phyloP scores from a whole-genome alignment of 1,139 yeast genomes.

The Kazachstania sp. region DNA sequence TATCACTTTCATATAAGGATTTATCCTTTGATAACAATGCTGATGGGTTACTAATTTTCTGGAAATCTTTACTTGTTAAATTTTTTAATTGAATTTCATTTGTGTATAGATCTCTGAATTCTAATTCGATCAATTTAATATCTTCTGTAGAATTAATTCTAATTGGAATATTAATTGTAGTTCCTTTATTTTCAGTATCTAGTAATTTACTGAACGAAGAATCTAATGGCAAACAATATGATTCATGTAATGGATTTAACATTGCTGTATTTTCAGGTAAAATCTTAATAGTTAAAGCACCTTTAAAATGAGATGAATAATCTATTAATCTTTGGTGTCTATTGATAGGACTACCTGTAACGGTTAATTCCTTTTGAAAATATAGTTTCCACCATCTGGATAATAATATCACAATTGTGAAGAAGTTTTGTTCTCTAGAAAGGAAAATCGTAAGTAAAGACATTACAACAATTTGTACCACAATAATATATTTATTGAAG shows the following conservation, averaged over 20 bases:
- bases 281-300: slow-evolving; percentile 76
- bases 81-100: slow-evolving; percentile 42
- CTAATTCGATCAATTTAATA: slow-evolving; percentile 58
- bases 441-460: slow-evolving; percentile 33
- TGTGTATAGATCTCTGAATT: slow-evolving; percentile 50
- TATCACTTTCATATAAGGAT: slow-evolving; percentile 22
- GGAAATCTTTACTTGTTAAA: slow-evolving; percentile 50
- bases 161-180: slow-evolving; percentile 49
- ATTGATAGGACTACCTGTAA: slow-evolving; percentile 47
- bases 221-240: slow-evolving; percentile 50
- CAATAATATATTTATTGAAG: slow-evolving; percentile 37
- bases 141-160: slow-evolving; percentile 74
- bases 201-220: slow-evolving; percentile 25
- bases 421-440: slow-evolving; percentile 36
- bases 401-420: slow-evolving; percentile 42
- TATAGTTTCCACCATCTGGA: slow-evolving; percentile 41
- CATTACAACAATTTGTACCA: slow-evolving; percentile 32
- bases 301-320: slow-evolving; percentile 68
- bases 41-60: slow-evolving; percentile 33
- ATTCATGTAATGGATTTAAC: slow-evolving; percentile 65
- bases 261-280: slow-evolving; percentile 86
- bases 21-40: slow-evolving; percentile 35
- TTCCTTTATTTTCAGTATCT: slow-evolving; percentile 1
- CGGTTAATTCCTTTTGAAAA: slow-evolving; percentile 56
- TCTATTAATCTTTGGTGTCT: slow-evolving; percentile 41